A percentile compares a stretch with the other conserved stretches of the same genome.
Conservation (phyloP, 2,329 filamentous ascomycete species). For the Colletotrichum sp. region DNA sequence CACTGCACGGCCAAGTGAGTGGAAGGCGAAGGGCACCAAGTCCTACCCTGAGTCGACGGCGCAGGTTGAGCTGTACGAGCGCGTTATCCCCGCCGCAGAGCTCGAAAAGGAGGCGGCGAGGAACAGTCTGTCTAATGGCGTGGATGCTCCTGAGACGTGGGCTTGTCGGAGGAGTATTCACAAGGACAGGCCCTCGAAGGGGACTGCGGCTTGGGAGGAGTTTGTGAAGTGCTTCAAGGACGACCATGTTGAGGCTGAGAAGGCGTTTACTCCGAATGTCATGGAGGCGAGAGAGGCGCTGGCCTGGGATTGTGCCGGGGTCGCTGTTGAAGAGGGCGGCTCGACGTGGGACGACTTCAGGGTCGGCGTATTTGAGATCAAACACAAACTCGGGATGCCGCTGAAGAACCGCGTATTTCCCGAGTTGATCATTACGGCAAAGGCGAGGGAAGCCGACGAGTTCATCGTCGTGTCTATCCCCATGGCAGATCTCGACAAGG, state of each 20-base stretch:
- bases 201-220: conserved; percentile 68
- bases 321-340: conserved; percentile 42
- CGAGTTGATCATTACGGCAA: conserved; percentile 65
- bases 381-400: conserved; percentile 61
- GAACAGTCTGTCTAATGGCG: conserved; percentile 30
- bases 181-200: conserved; percentile 49
- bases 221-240: conserved; percentile 65
- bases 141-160: conserved; percentile 60
- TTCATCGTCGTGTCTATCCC: conserved; percentile 65
- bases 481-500: conserved; percentile 46
- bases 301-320: conserved; percentile 50
- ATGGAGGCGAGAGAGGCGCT: conserved; percentile 39
- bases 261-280: conserved; percentile 43
- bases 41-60: conserved; percentile 53
- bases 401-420: conserved; percentile 70
- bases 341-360: conserved; percentile 52
- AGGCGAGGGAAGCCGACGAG: conserved; percentile 44
- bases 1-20: conserved; percentile 41
- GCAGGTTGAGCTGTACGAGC: conserved; percentile 58
- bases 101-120: conserved; percentile 43
- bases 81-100: conserved; percentile 49
- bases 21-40: conserved; percentile 58
- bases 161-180: conserved; percentile 68
- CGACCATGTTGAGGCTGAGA: conserved; percentile 44
- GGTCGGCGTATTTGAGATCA: conserved; percentile 66